Conservation (phyloP, 768 basidiomycete genomes). For the Rhodotorula babjevae region DNA sequence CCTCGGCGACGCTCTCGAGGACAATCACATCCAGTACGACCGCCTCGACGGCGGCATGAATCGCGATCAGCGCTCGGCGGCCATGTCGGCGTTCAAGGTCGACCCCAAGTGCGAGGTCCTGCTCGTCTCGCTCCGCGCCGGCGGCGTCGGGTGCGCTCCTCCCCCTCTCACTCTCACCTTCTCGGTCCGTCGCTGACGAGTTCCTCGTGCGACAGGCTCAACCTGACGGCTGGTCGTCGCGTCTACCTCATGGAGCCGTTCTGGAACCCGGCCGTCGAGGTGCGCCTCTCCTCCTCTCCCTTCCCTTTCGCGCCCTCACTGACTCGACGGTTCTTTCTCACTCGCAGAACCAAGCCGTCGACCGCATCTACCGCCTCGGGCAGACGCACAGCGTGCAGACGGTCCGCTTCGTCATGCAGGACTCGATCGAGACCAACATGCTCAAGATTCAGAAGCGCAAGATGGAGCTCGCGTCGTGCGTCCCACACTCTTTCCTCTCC, state of each 20-base stretch:
- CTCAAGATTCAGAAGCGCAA: slow-evolving; percentile 93
- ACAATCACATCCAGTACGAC: slow-evolving; percentile 81
- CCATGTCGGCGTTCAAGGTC: slow-evolving; percentile 86
- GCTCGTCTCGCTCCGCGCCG: slow-evolving; percentile 90
- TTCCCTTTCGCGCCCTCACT: background rate
- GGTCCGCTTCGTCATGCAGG: slow-evolving; percentile 86
- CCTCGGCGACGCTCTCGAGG: slow-evolving; percentile 58
- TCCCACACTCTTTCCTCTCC: background rate
- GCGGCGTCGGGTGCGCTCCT: slow-evolving; percentile 66
- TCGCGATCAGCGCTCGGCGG: slow-evolving; percentile 81
- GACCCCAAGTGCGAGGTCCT: slow-evolving; percentile 90
- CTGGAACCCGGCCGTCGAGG: slow-evolving; percentile 40
- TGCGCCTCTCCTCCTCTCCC: background rate
- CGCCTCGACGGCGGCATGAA: slow-evolving; percentile 97
- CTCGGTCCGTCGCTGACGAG: background rate
- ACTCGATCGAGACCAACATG: slow-evolving; percentile 86
- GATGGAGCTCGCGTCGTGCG: slow-evolving; percentile 70
- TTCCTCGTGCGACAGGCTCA: slow-evolving; percentile 55
- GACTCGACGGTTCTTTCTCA: background rate
- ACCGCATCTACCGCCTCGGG: slow-evolving; percentile 86
- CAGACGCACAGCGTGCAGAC: slow-evolving; percentile 88
- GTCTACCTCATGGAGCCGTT: slow-evolving; percentile 72
- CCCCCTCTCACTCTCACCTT: no score
- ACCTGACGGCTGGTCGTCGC: slow-evolving; percentile 86
- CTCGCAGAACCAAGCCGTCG: slow-evolving; percentile 91